Percentiles rank a stretch among this genome's conserved stretches.
These are phyloP conservation scores for Crithidia fasciculata DNA, from an alignment of 208 protist genomes.

Conservation along the genomic window DNA sequence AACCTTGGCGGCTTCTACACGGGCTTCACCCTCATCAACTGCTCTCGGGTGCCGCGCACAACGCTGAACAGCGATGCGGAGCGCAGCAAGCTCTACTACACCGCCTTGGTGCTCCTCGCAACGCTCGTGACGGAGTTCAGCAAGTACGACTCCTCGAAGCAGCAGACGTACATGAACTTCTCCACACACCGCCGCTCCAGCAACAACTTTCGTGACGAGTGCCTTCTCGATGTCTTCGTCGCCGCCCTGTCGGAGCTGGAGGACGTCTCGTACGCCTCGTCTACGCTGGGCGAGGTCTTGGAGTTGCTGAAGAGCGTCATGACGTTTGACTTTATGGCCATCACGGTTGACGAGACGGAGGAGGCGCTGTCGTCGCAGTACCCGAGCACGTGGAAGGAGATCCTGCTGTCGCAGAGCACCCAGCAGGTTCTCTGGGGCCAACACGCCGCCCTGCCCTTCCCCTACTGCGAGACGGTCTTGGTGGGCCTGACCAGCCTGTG, in stretches of 20 bases:
- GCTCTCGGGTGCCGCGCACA: conserved; percentile 19
- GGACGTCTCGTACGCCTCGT: conserved; percentile 28
- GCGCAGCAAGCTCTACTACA: conserved; percentile 27
- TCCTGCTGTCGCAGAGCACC: conserved; percentile 55
- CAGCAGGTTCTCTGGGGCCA: conserved; percentile 73
- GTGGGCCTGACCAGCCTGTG: conserved; percentile 66
- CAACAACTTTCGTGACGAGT: conserved; percentile 80
- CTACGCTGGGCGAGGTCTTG: conserved; percentile 46
- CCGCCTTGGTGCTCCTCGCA: conserved; percentile 63
- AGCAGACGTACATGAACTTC: conserved; percentile 78
- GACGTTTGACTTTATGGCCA: conserved; percentile 86
- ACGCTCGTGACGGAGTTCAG: conserved; percentile 69
- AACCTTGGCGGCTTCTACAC: background rate
- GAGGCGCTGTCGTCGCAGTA: conserved; percentile 78
- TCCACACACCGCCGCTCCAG: conserved; percentile 75
- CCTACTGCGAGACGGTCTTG: conserved; percentile 67
- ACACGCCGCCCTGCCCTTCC: conserved; percentile 72
- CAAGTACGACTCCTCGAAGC: conserved; percentile 71
- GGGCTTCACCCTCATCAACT: conserved; percentile 26
- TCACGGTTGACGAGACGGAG: conserved; percentile 86
- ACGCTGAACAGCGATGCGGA: conserved; percentile 21
- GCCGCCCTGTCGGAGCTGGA: conserved; percentile 53
- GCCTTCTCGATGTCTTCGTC: conserved; percentile 66
- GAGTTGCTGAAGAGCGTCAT: conserved; percentile 68
- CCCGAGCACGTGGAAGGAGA: conserved; percentile 67